Evolutionary conservation across 257 asterid genomes (phyloP), one percentile per base, ranked within the genome.

Genomic region (Lycium barbarum): DNA sequence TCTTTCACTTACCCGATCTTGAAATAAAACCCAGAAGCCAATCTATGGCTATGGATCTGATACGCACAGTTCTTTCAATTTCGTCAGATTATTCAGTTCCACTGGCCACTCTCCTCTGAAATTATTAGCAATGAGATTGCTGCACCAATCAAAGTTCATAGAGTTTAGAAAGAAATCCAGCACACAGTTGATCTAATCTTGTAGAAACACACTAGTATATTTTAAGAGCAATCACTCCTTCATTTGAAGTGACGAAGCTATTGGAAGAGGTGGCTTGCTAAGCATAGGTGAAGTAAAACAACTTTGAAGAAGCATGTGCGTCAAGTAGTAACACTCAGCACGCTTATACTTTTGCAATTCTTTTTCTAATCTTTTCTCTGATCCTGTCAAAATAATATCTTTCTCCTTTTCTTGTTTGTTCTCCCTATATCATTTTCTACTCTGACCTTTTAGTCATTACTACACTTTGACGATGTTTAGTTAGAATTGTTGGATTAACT

Each of bases 41-140:
- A n/a, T n/a, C n/a, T n/a, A n/a, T n/a, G n/a, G n/a, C n/a, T n/a
- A n/a, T n/a, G n/a, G n/a, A n/a, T n/a, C n/a, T n/a, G n/a, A n/a
- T n/a, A n/a, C n/a, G n/a, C n/a, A n/a, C n/a, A n/a, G n/a, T n/a
- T n/a, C n/a, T n/a, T n/a, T n/a, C n/a, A n/a, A n/a, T n/a, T n/a
- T n/a, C n/a, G n/a, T n/a, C n/a, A n/a, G n/a, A n/a, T n/a, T n/a
- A n/a, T n/a, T n/a, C n/a, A n/a, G n/a, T n/a, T n/a, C n/a, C n/a
- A n/a, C n/a, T n/a, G n/a, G n/a, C n/a, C n/a, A n/a, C n/a, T n/a
- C n/a, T n/a, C n/a, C n/a, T n/a, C n/a, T n/a, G n/a, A n/a, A n/a
- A n/a, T n/a, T n/a, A n/a, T n/a, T n/a, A 54, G 88, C 90, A 84
- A 82, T 86, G 8, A 91, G 89, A 84, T 86, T 79, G 85, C 94